Base-by-base conservation (phyloP, 306 rosid genomes). In the Myrica gale region DNA sequence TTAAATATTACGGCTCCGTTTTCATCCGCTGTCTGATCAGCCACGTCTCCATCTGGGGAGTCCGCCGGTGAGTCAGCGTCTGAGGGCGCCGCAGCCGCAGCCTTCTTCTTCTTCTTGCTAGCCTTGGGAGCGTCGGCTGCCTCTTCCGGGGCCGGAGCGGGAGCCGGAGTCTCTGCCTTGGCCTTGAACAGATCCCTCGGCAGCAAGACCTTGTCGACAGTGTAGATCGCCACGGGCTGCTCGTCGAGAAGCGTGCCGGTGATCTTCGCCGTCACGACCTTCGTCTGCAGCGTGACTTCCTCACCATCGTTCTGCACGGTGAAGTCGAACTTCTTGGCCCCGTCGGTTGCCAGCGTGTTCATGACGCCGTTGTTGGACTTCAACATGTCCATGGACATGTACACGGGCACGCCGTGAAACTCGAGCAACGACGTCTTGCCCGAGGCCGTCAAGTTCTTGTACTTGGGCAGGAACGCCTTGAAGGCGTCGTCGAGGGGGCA, bases 291-390 rank as follows among this genome's bases (percentile, higher is more conserved):
- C 0, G 96, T 90, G 4, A 94, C 93, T 12, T 71, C 69, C 5
- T 86, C 89, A 0, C 98, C 98, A 73, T 92, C 97, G 13, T 94
- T 94, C 65, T 94, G 98, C 10, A 94, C 93, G 0, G 89, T 86
- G 82, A 94, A 82, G 19, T 92, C 96, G 79, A 43, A 94, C 48
- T 85, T 92, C 66, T 37, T 80, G 0, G 93, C 90, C 3, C 96
- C 93, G 20, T 94, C 96, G 0, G 96, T 94, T 44, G 98, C 98
- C 67, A 94, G 71, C n/a, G 97, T 92, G 79, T 84, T 90, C 84
- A 58, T 65, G 5, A 51, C 15, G 1, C 98, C 98, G 26, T 94
- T 92, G 68, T 74, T 92, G 4, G 97, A 84, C 81, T 86, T 90
- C 42, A 94, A 75, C 82, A 48, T 82, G 0, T 89, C 52, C 26